These are phyloP conservation scores for Cardamine chenopodiifolia DNA, from an alignment of 345 rosid genomes.

Conservation along the genomic window DNA sequence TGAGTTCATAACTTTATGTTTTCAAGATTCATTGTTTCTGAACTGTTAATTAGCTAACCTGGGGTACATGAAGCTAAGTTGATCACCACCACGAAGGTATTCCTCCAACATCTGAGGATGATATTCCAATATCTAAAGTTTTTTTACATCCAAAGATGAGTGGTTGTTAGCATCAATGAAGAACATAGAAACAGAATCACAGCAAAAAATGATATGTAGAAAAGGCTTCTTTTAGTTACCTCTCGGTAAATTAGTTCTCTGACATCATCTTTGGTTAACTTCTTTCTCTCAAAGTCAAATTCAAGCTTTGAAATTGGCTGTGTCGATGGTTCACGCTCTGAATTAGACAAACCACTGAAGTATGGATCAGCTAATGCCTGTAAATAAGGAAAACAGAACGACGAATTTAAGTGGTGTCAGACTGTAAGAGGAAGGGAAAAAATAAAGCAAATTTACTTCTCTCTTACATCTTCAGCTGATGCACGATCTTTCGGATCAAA, in stretches of 20 bases:
- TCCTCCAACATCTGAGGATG: constrained; percentile 98
- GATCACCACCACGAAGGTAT: constrained; percentile 57
- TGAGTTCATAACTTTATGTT: background rate
- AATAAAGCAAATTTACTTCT: background rate
- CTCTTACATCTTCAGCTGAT: constrained; percentile 76
- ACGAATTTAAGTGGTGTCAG: background rate
- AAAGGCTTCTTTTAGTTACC: constrained; percentile 48
- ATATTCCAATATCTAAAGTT: constrained; percentile 73
- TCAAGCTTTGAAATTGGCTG: constrained; percentile 94
- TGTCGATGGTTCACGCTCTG: constrained; percentile 86
- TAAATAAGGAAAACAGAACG: constrained; percentile 32
- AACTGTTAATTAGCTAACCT: constrained; percentile 54
- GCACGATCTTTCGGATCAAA: constrained; percentile 99
- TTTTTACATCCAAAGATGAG: constrained; percentile 1
- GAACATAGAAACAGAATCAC: constrained; percentile 24
- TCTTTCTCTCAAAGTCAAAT: constrained; percentile 98
- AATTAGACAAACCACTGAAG: constrained; percentile 79
- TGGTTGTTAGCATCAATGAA: constrained; percentile 27
- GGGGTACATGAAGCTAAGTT: constrained; percentile 97
- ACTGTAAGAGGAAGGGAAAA: background rate
- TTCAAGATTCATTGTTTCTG: background rate
- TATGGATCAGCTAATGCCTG: constrained; percentile 96
- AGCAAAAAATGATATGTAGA: background rate
- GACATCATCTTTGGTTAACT: constrained; percentile 89
- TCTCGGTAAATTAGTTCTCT: constrained; percentile 96